These are phyloP conservation scores for Lactifluus pinguis DNA, from an alignment of 768 basidiomycete species.

Conservation along the genomic window DNA sequence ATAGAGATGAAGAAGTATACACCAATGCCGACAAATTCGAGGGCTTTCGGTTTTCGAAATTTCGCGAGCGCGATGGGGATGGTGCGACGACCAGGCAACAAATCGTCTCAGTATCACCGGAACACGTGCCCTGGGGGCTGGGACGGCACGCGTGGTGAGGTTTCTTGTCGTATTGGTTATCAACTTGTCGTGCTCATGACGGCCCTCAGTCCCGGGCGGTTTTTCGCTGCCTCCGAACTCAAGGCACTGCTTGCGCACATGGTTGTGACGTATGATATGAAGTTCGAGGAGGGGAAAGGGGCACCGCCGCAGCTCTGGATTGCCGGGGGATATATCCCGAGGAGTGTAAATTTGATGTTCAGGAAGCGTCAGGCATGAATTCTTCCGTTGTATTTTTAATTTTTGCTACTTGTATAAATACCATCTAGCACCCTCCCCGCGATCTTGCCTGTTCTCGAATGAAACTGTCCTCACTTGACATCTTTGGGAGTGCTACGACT, in stretches of 20 bases:
- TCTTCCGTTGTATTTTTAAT: too few relatives aligned
- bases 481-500: too few relatives aligned
- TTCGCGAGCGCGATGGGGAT: not conserved
- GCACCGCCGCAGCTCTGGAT: not conserved
- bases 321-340: conserved; percentile 1
- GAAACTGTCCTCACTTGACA: too few relatives aligned
- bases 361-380: conserved; percentile 9
- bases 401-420: too few relatives aligned
- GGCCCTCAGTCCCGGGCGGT: conserved; percentile 21
- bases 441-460: too few relatives aligned
- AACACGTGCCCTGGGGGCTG: conserved; percentile 22
- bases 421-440: too few relatives aligned
- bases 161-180: not conserved
- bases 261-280: conserved; percentile 22
- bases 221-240: conserved; percentile 22
- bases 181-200: not conserved
- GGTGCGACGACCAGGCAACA: not conserved
- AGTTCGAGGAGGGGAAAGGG: conserved; percentile 17
- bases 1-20: conserved; percentile 28
- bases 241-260: conserved; percentile 23
- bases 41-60: conserved; percentile 21
- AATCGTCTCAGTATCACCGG: conserved; percentile 12
- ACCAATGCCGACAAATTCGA: conserved; percentile 32
- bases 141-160: conserved; percentile 26
- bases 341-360: conserved; percentile 19